Percentiles rank a stretch among this genome's conserved stretches.
These are phyloP conservation scores for Stephanodiscus minutulus DNA, from an alignment of 108 stramenopile genomes.

Conservation along the genomic window DNA sequence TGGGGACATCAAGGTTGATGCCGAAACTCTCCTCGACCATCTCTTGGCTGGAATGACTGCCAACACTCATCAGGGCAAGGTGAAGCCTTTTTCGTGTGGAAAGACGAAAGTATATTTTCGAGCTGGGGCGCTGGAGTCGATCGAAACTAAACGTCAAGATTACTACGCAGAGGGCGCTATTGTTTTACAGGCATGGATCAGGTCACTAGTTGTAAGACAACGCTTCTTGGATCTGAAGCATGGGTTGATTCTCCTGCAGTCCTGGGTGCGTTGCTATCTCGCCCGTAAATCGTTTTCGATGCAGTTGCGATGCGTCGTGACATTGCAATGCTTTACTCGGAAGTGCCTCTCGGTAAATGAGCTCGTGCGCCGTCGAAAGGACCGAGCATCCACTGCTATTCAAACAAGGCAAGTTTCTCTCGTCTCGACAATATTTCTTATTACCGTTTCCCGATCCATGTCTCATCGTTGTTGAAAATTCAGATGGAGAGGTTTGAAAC, in stretches of 20 bases:
- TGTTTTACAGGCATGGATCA: slow-evolving; percentile 58
- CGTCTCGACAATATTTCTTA: not conserved
- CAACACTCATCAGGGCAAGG: slow-evolving; percentile 50
- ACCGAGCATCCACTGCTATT: slow-evolving; percentile 61
- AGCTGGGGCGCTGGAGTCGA: slow-evolving; percentile 76
- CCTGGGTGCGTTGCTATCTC: slow-evolving; percentile 43
- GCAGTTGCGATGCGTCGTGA: slow-evolving; percentile 41
- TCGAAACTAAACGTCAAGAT: slow-evolving; percentile 70
- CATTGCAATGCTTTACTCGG: slow-evolving; percentile 76
- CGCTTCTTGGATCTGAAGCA: slow-evolving; percentile 45
- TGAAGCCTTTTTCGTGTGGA: slow-evolving; percentile 75
- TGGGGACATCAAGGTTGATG: slow-evolving; percentile 42
- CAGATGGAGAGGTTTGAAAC: slow-evolving; percentile 48
- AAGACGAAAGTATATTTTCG: slow-evolving; percentile 87
- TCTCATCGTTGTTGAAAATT: not conserved
- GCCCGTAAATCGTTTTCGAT: slow-evolving; percentile 28
- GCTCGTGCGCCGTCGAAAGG: slow-evolving; percentile 48
- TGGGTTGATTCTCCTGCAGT: slow-evolving; percentile 50
- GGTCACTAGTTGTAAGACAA: slow-evolving; percentile 42
- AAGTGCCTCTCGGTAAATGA: slow-evolving; percentile 44
- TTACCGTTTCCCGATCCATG: not conserved
- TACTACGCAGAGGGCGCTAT: slow-evolving; percentile 60
- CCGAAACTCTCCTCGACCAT: slow-evolving; percentile 34
- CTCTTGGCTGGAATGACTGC: slow-evolving; percentile 37
- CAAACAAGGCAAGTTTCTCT: slow-evolving; percentile 58